phyloP scores from a whole-genome alignment of 495 filamentous ascomycete species.

The Xylaria grammica region DNA sequence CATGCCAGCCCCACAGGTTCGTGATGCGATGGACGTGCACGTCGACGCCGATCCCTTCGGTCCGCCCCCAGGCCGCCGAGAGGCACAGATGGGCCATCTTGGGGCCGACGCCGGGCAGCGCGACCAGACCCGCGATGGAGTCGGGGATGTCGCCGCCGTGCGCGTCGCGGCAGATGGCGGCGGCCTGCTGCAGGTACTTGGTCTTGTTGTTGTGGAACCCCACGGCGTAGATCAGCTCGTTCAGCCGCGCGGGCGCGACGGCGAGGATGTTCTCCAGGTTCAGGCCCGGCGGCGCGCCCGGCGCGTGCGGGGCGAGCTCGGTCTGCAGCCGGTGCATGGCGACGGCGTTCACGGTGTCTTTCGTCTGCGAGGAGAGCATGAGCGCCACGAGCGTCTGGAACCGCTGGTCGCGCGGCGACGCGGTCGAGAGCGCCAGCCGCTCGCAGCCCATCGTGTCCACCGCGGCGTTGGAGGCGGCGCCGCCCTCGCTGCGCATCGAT shows the following conservation, averaged over 20 bases:
- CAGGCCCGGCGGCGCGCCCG: slow-evolving; percentile 53
- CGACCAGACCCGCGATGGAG: slow-evolving; percentile 76
- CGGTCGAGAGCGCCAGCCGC: slow-evolving; percentile 63
- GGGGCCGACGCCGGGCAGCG: slow-evolving; percentile 89
- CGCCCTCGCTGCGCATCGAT: slow-evolving; percentile 73
- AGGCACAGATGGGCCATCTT: slow-evolving; percentile 98
- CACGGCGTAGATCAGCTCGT: slow-evolving; percentile 79
- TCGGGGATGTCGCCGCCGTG: slow-evolving; percentile 80
- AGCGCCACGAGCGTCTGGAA: slow-evolving; percentile 92
- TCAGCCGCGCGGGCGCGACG: slow-evolving; percentile 69
- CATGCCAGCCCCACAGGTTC: slow-evolving; percentile 93
- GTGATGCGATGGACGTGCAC: slow-evolving; percentile 85
- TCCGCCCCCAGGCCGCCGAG: slow-evolving; percentile 64
- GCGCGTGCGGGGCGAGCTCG: slow-evolving; percentile 59
- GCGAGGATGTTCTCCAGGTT: slow-evolving; percentile 81
- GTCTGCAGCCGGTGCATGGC: slow-evolving; percentile 81
- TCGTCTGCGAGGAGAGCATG: slow-evolving; percentile 97
- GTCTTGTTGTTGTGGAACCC: slow-evolving; percentile 99
- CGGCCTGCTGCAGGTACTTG: slow-evolving; percentile 79
- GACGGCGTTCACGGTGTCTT: slow-evolving; percentile 88
- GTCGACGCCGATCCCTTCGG: slow-evolving; percentile 69
- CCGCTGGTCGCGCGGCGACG: slow-evolving; percentile 67
- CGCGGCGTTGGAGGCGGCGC: slow-evolving; percentile 69
- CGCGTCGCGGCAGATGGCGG: slow-evolving; percentile 71
- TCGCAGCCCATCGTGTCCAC: slow-evolving; percentile 99